Evolutionary conservation across 371 early-diverging fungal species (phyloP), one percentile per base, ranked within the genome.

Genomic region (Haplosporangium sp.): DNA sequence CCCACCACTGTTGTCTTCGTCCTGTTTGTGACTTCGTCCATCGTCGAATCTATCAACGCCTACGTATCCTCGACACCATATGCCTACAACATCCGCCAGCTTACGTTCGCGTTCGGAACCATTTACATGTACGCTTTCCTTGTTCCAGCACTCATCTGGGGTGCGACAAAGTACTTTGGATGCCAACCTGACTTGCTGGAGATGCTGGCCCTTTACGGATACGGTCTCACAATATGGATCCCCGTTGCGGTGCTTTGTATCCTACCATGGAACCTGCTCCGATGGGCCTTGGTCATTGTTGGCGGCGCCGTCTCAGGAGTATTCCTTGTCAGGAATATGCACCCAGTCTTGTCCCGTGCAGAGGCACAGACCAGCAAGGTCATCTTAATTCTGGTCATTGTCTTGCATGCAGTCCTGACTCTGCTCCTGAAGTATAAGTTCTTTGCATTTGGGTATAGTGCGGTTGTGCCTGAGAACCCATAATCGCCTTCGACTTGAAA

Each of bases 1-100:
- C 82, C 97, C 1, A 98, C 98, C 0, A 95, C 97, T 0, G 95
- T 97, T 29, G 91, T 98, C 16, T 96, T 98, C 71, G 73, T 88
- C 23, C 87, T 97, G 16, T 98, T 97, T 84, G 95, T 95, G 16
- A 92, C 96, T 20, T 93, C 94, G 0, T 93, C 94, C 11, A 84
- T 98, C 14, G 94, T 96, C 23, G 91, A 89, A 7, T 93, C 94
- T 13, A 88, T 98, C 52, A 89, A 89, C 41, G 91, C 93, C 54
- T 89, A 92, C 67, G 82, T 94, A 20, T 73, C 81, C 2, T 85
- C 82, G 1, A 46, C 52, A 7, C 68, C 81, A 37, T 90, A 90
- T 79, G 77, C 75, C 16, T 95, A 94, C 80, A 95, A 97, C 70
- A 90, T 97, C 72, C 86, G 90, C 10, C 80, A 91, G 56, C 85